A percentile compares a stretch with the other conserved stretches of the same genome.
Evolutionary conservation across 352 stramenopile species (phyloP).

Genomic region (Globisporangium viniferum): DNA sequence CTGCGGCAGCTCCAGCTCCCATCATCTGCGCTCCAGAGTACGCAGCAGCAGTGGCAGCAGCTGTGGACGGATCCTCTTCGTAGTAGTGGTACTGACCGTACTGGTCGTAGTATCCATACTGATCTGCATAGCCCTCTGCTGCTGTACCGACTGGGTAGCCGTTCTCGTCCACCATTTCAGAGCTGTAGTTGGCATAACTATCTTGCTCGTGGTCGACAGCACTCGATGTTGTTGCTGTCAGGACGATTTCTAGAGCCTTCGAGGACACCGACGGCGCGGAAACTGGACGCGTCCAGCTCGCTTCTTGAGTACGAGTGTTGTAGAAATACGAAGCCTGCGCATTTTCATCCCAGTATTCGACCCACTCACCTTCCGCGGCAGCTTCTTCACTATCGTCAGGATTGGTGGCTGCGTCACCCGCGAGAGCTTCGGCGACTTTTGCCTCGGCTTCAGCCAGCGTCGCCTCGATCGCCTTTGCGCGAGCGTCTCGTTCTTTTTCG

Average conservation of each 20-base stretch:
- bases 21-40: slow-evolving; percentile 24
- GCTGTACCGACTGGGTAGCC: slow-evolving; percentile 25
- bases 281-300: slow-evolving; percentile 74
- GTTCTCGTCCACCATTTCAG: slow-evolving; percentile 22
- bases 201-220: slow-evolving; percentile 44
- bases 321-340: slow-evolving; percentile 88
- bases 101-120: slow-evolving; percentile 81
- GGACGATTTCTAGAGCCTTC: slow-evolving; percentile 36
- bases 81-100: slow-evolving; percentile 85
- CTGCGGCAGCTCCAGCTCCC: slow-evolving; percentile 16
- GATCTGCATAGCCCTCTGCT: slow-evolving; percentile 52
- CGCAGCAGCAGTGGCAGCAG: slow-evolving; percentile 9
- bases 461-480: slow-evolving; percentile 51
- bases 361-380: slow-evolving; percentile 61
- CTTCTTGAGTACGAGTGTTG: slow-evolving; percentile 86
- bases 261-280: slow-evolving; percentile 26
- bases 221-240: slow-evolving; percentile 22
- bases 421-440: slow-evolving; percentile 44
- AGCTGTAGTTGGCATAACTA: slow-evolving; percentile 19
- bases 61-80: slow-evolving; percentile 30
- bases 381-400: slow-evolving; percentile 14
- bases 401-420: not conserved
- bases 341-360: slow-evolving; percentile 90
- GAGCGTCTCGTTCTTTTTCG: slow-evolving; percentile 57
- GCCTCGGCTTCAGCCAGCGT: slow-evolving; percentile 58